A percentile compares a stretch with the other conserved stretches of the same genome.
phyloP scores from a whole-genome alignment of 495 filamentous ascomycete genomes.

The Penicillium maclennaniae region DNA sequence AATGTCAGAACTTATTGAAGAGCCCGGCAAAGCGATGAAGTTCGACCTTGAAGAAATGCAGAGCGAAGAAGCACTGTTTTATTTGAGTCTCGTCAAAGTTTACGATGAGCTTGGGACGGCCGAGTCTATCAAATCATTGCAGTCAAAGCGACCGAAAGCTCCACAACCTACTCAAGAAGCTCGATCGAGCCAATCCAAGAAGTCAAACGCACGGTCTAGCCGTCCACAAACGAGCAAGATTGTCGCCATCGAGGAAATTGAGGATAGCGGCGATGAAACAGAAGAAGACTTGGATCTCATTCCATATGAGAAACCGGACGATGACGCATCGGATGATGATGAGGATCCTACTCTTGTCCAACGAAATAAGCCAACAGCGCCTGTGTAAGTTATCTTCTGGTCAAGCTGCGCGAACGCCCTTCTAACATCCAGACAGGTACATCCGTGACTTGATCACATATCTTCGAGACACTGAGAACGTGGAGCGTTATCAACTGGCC shows the following conservation, averaged over 20 bases:
- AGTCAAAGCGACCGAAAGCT: not conserved
- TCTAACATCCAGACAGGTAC: constrained; percentile 51
- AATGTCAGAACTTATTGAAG: constrained; percentile 77
- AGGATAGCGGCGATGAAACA: constrained; percentile 44
- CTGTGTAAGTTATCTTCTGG: constrained; percentile 55
- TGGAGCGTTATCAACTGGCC: constrained; percentile 78
- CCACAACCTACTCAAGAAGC: not conserved
- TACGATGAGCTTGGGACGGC: constrained; percentile 62
- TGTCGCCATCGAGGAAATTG: constrained; percentile 65
- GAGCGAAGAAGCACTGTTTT: constrained; percentile 71
- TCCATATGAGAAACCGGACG: constrained; percentile 86
- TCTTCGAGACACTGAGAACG: constrained; percentile 75
- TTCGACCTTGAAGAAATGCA: constrained; percentile 82
- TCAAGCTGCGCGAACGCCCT: not conserved
- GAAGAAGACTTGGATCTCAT: constrained; percentile 70
- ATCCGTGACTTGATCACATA: constrained; percentile 79
- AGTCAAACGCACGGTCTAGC: constrained; percentile 14
- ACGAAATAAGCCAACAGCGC: constrained; percentile 76
- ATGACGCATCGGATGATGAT: constrained; percentile 85
- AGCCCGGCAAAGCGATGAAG: constrained; percentile 64
- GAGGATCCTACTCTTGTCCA: constrained; percentile 85
- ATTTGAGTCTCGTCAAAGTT: constrained; percentile 59
- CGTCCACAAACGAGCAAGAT: constrained; percentile 46
- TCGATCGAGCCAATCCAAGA: constrained; percentile 1
- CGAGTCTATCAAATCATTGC: constrained; percentile 40